Evolutionary conservation across 371 early-diverging fungal genomes (phyloP).

Genomic region (Rhizomucor miehei): DNA sequence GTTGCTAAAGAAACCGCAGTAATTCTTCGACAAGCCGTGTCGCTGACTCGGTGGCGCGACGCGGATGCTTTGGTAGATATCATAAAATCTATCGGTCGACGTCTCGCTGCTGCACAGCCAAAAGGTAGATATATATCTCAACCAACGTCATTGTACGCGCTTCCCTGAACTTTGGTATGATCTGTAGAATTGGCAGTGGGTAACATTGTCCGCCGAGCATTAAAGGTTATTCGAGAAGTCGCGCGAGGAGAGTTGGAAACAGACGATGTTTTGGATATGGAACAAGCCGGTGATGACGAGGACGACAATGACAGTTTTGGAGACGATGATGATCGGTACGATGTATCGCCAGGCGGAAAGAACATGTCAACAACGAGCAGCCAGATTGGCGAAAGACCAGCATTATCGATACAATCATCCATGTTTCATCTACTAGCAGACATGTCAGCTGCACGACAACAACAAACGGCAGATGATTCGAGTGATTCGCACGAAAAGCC

Average conservation of each 20-base stretch:
- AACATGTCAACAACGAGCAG: slow-evolving; percentile 23
- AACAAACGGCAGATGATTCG: slow-evolving; percentile 13
- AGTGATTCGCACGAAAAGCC: slow-evolving; percentile 26
- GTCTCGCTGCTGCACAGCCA: slow-evolving; percentile 80
- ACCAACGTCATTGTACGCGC: not conserved
- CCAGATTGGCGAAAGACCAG: slow-evolving; percentile 19
- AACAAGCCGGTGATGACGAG: slow-evolving; percentile 8
- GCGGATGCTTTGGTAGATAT: slow-evolving; percentile 56
- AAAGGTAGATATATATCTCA: slow-evolving; percentile 46
- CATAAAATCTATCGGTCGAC: slow-evolving; percentile 67
- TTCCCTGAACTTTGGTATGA: not conserved
- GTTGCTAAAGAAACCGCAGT: slow-evolving; percentile 80
- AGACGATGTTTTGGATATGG: slow-evolving; percentile 18
- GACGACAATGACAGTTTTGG: slow-evolving; percentile 15
- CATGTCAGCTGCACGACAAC: slow-evolving; percentile 13
- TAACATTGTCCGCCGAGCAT: slow-evolving; percentile 82
- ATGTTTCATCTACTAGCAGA: slow-evolving; percentile 67
- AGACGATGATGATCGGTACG: slow-evolving; percentile 19
- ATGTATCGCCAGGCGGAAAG: slow-evolving; percentile 12
- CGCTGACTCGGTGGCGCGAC: slow-evolving; percentile 72
- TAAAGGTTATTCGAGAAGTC: slow-evolving; percentile 81
- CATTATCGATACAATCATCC: slow-evolving; percentile 41
- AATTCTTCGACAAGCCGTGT: slow-evolving; percentile 77
- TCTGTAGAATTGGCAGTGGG: slow-evolving; percentile 78
- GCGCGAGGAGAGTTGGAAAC: slow-evolving; percentile 48